Conservation (phyloP, 805 yeast genomes). For the Maudiozyma saulgeensis region DNA sequence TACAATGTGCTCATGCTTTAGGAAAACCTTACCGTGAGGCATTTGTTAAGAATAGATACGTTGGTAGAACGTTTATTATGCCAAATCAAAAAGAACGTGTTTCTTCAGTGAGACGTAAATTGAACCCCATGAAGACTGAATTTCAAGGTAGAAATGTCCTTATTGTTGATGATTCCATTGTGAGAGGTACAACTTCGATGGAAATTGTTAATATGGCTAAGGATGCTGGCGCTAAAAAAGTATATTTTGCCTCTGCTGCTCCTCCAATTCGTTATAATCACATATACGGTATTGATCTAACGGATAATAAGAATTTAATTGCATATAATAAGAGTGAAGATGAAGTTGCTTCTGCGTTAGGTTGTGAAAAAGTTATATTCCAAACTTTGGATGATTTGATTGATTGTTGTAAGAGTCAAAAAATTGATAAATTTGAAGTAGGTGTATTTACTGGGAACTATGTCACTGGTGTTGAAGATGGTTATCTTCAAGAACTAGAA, state of each 20-base stretch:
- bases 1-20: constrained; percentile 79
- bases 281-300: constrained; percentile 94
- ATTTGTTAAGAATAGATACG: constrained; percentile 91
- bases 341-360: constrained; percentile 67
- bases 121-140: constrained; percentile 93
- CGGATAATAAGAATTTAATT: constrained; percentile 87
- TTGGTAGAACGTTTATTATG: constrained; percentile 97
- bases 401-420: constrained; percentile 56
- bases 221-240: constrained; percentile 93
- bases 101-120: constrained; percentile 85
- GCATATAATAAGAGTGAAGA: constrained; percentile 71
- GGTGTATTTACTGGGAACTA: constrained; percentile 95
- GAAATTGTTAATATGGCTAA: constrained; percentile 98
- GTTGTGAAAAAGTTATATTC: constrained; percentile 86
- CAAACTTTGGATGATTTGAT: constrained; percentile 78
- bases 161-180: constrained; percentile 93
- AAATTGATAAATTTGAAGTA: constrained; percentile 60
- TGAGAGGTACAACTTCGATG: constrained; percentile 93
- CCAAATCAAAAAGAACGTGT: constrained; percentile 93
- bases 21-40: constrained; percentile 90
- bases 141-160: constrained; percentile 77
- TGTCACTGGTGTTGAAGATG: constrained; percentile 87
- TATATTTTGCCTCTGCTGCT: constrained; percentile 94
- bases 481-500: constrained; percentile 74
- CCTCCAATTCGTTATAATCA: constrained; percentile 97